Conservation (phyloP, 805 yeast species). For the Blastobotrys mokoenaii region DNA sequence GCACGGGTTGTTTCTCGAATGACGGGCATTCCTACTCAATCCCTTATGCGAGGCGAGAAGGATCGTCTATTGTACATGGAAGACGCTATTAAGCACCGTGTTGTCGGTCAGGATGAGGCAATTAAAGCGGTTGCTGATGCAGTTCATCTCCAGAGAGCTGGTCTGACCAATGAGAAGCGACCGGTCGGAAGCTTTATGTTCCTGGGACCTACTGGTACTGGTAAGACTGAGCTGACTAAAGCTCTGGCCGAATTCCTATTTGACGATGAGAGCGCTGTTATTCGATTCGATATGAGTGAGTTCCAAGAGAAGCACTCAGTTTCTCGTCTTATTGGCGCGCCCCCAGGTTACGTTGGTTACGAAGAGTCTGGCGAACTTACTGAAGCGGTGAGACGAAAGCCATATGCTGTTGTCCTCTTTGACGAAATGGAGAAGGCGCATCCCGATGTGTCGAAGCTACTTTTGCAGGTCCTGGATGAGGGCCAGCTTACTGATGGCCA, state of each 20-base stretch:
- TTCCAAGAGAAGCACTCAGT: conserved; percentile 92
- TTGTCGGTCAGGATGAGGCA: conserved; percentile 94
- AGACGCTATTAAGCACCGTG: conserved; percentile 60
- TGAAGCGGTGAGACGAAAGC: conserved; percentile 91
- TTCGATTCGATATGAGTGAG: conserved; percentile 96
- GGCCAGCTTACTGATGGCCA: conserved; percentile 92
- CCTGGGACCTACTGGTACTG: conserved; percentile 97
- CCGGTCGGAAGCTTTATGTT: conserved; percentile 97
- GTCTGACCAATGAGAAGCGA: conserved; percentile 84
- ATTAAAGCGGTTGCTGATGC: conserved; percentile 86
- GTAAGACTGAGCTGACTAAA: conserved; percentile 93
- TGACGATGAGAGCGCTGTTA: conserved; percentile 78
- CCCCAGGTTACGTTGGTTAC: conserved; percentile 96
- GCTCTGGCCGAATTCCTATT: conserved; percentile 86
- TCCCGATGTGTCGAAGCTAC: conserved; percentile 83
- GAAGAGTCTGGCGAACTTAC: conserved; percentile 92
- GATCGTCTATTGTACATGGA: conserved; percentile 89
- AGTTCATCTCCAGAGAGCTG: conserved; percentile 93
- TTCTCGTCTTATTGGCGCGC: conserved; percentile 90
- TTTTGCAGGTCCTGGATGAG: conserved; percentile 89
- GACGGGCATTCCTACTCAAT: conserved; percentile 93
- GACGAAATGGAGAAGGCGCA: conserved; percentile 98
- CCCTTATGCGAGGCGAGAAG: conserved; percentile 88
- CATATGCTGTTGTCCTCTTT: conserved; percentile 84
- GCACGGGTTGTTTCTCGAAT: conserved; percentile 85